Evolutionary conservation across 129 eudicot species (phyloP).

Genomic region (Chrysanthemum lavandulifolium): DNA sequence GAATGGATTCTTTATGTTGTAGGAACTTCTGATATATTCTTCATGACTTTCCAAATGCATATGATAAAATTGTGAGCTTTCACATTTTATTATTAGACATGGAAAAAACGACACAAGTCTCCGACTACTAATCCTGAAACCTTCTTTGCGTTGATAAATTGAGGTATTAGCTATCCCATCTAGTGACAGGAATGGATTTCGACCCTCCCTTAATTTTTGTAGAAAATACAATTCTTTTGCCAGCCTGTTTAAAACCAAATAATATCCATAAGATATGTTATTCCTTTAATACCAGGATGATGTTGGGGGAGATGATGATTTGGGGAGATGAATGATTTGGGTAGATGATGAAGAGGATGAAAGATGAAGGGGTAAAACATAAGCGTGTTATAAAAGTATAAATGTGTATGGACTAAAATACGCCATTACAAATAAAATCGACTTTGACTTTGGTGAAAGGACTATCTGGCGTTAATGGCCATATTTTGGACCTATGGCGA

Average conservation of each 20-base stretch:
- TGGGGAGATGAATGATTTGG: no score
- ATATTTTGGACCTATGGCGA: no score
- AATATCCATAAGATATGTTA: slow-evolving; percentile 6
- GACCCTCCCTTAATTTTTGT: slow-evolving; percentile 41
- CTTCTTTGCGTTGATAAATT: background rate
- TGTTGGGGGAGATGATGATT: no score
- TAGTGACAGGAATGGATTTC: no score
- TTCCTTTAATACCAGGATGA: background rate
- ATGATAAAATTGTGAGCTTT: slow-evolving; percentile 1
- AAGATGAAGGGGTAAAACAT: no score
- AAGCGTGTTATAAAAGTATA: no score
- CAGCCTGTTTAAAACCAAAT: slow-evolving; percentile 46
- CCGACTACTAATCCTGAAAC: background rate
- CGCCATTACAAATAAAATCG: no score
- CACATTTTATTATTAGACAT: slow-evolving; percentile 3
- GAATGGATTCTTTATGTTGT: slow-evolving; percentile 22
- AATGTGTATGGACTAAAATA: no score
- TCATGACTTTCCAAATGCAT: background rate
- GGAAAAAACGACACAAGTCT: background rate
- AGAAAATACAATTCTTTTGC: slow-evolving; percentile 82
- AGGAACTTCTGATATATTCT: background rate
- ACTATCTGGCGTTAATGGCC: no score
- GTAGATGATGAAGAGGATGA: no score
- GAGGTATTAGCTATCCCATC: background rate
- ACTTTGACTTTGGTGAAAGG: no score